These are phyloP conservation scores for Nakazawaea sp. DNA, from an alignment of 805 yeast genomes.

Conservation along the genomic window DNA sequence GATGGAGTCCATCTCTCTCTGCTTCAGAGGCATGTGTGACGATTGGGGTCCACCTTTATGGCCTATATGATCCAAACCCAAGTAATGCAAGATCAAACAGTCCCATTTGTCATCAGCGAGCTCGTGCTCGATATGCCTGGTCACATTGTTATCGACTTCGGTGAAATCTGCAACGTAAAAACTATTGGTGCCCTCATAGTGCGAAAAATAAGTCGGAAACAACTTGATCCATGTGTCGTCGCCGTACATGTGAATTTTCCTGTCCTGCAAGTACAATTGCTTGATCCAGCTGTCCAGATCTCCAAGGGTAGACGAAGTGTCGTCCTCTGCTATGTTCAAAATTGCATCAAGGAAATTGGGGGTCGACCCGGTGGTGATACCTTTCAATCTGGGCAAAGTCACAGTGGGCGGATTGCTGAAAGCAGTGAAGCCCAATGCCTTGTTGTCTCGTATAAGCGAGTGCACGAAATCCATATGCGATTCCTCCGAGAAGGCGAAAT, in stretches of 20 bases:
- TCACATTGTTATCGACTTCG: slow-evolving; percentile 89
- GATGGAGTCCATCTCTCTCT: slow-evolving; percentile 76
- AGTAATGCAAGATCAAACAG: slow-evolving; percentile 76
- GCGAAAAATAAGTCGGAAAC: slow-evolving; percentile 64
- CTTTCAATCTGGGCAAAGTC: slow-evolving; percentile 88
- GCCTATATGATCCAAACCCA: slow-evolving; percentile 96
- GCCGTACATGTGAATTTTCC: slow-evolving; percentile 76
- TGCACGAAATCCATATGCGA: slow-evolving; percentile 71
- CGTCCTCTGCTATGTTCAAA: slow-evolving; percentile 87
- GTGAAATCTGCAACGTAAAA: slow-evolving; percentile 94
- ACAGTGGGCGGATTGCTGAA: slow-evolving; percentile 95
- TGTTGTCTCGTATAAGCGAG: slow-evolving; percentile 50
- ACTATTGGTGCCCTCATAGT: slow-evolving; percentile 82
- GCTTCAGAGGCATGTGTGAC: slow-evolving; percentile 74
- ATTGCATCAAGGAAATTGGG: slow-evolving; percentile 94
- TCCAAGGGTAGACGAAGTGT: slow-evolving; percentile 56
- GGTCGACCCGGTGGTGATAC: slow-evolving; percentile 89
- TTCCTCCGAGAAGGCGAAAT: slow-evolving; percentile 62
- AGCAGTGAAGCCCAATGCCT: slow-evolving; percentile 86
- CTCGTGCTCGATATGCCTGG: slow-evolving; percentile 71
- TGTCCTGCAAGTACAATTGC: slow-evolving; percentile 43
- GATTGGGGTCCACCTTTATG: slow-evolving; percentile 93
- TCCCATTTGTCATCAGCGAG: slow-evolving; percentile 63
- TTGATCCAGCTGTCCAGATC: slow-evolving; percentile 84
- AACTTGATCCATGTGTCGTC: slow-evolving; percentile 97